These are phyloP conservation scores for Obba rivulosa DNA, from an alignment of 768 basidiomycete species.

Conservation along the genomic window DNA sequence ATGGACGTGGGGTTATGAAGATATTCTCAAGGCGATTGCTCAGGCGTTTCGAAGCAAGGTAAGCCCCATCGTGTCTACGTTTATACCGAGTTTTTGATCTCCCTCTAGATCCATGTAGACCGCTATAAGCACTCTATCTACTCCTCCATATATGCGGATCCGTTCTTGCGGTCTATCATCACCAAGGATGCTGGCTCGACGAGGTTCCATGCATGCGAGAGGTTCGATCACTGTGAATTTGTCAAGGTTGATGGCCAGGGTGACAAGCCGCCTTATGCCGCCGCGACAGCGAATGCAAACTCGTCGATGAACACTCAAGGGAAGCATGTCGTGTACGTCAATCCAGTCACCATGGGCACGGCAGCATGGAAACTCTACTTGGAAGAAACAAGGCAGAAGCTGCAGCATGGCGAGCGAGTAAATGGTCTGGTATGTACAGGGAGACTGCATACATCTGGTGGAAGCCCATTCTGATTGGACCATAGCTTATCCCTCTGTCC, in stretches of 20 bases:
- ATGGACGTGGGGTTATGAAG: conserved; percentile 98
- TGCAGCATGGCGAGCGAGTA: conserved; percentile 43
- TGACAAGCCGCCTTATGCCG: conserved; percentile 14
- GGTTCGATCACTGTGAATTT: conserved; percentile 65
- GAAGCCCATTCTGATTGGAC: background rate
- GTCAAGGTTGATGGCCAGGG: conserved; percentile 37
- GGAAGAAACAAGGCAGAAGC: conserved; percentile 35
- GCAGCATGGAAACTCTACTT: conserved; percentile 49
- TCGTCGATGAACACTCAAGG: conserved; percentile 23
- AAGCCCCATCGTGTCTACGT: background rate
- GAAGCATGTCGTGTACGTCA: conserved; percentile 73
- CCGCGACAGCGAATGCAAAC: conserved; percentile 15
- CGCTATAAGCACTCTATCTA: conserved; percentile 79
- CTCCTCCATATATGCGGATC: conserved; percentile 44
- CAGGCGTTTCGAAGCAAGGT: conserved; percentile 62
- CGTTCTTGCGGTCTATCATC: conserved; percentile 53
- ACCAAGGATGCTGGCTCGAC: conserved; percentile 57
- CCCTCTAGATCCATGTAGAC: conserved; percentile 76
- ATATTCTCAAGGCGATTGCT: conserved; percentile 73
- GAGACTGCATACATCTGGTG: background rate
- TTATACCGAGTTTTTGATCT: background rate
- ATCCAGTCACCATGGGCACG: conserved; percentile 71
- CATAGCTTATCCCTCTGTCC: conserved; percentile 73
- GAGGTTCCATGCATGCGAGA: conserved; percentile 93
- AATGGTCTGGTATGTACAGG: conserved; percentile 52